Conservation (phyloP, 768 basidiomycete species). For the Tricholoma bakamatsutake region DNA sequence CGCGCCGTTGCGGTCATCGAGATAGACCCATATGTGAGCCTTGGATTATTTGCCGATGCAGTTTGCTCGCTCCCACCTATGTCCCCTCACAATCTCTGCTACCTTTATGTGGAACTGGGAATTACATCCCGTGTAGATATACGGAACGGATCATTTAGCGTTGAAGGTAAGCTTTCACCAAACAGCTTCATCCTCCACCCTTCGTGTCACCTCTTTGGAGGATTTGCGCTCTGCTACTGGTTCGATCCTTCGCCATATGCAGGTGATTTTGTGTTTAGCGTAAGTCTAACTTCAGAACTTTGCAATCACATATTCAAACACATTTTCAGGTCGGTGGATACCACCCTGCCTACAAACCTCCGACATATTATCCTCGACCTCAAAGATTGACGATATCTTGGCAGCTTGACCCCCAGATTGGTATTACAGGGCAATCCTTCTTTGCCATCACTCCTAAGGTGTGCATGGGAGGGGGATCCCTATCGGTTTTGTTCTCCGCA, state of each 20-base stretch:
- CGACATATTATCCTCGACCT: neutral
- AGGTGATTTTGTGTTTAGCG: slow-evolving; percentile 1
- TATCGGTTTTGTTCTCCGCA: neutral
- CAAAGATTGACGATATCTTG: neutral
- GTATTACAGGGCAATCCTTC: neutral
- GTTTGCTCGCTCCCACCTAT: neutral
- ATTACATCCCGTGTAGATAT: neutral
- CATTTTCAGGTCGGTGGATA: neutral
- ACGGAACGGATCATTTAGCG: neutral
- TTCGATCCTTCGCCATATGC: neutral
- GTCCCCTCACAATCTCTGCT: neutral
- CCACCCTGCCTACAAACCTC: slow-evolving; percentile 1
- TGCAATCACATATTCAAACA: neutral
- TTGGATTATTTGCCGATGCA: slow-evolving; percentile 1
- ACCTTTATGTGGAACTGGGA: slow-evolving; percentile 1
- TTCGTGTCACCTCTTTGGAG: slow-evolving; percentile 1
- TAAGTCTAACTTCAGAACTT: neutral
- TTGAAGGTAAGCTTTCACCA: neutral
- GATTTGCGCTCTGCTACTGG: slow-evolving; percentile 3
- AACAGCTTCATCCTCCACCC: neutral
- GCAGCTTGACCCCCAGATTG: neutral
- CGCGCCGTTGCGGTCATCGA: slow-evolving; percentile 1
- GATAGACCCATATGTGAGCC: neutral
- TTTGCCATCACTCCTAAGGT: slow-evolving; percentile 1
- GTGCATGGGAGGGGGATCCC: neutral